Conservation (phyloP, 148 eudicot species). For the Arbutus unedo region DNA sequence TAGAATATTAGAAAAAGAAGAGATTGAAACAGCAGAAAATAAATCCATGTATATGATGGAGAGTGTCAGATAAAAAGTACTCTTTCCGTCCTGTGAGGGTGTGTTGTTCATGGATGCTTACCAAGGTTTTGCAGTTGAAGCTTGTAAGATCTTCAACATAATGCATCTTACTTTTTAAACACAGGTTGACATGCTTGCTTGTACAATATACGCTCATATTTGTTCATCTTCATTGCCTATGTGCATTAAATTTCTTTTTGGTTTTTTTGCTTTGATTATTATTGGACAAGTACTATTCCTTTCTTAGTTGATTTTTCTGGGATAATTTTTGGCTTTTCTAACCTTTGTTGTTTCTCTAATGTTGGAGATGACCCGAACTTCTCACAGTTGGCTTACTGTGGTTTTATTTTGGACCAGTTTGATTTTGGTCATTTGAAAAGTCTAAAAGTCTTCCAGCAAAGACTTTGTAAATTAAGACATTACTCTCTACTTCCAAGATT, state of each 20-base stretch:
- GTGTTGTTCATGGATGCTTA: not conserved
- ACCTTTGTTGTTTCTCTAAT: not conserved
- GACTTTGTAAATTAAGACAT: not conserved
- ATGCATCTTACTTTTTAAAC: no score
- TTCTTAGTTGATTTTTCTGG: not conserved
- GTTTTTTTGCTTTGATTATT: not conserved
- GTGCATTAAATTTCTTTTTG: not conserved
- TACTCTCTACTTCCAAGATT: not conserved
- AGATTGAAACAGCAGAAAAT: constrained; percentile 6
- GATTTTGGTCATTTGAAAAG: not conserved
- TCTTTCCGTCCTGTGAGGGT: not conserved
- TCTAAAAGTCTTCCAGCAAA: not conserved
- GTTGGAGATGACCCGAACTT: not conserved
- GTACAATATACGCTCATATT: not conserved
- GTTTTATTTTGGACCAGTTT: not conserved
- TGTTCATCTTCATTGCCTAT: not conserved
- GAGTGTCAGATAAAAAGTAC: not conserved
- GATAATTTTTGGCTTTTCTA: not conserved
- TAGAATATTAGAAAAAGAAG: not conserved
- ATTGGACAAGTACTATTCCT: not conserved
- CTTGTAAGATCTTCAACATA: no score
- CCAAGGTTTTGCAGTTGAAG: not conserved
- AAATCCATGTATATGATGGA: not conserved
- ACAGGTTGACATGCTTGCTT: not conserved
- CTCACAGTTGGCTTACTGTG: not conserved